Evolutionary conservation across 2,329 filamentous ascomycete species (phyloP).

Genomic region (Microthyrium microscopicum): DNA sequence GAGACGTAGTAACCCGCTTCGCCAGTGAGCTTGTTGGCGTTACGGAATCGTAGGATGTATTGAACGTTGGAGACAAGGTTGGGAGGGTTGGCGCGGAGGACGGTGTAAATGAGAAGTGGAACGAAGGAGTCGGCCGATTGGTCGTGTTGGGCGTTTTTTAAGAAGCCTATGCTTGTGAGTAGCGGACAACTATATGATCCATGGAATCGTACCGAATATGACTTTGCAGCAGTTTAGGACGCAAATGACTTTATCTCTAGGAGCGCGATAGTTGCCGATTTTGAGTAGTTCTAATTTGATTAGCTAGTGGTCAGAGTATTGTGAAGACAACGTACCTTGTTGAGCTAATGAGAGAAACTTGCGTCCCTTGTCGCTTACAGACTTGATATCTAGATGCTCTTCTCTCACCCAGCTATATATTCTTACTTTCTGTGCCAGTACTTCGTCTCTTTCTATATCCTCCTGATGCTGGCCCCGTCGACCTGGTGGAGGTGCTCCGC

Average conservation of each 20-base stretch:
- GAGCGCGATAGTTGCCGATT: slow-evolving; percentile 93
- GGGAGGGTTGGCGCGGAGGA: slow-evolving; percentile 84
- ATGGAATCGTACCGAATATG: slow-evolving; percentile 58
- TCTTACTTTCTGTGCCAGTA: slow-evolving; percentile 89
- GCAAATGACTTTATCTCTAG: slow-evolving; percentile 94
- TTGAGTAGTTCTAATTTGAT: slow-evolving; percentile 60
- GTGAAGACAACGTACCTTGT: slow-evolving; percentile 40
- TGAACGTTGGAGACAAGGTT: slow-evolving; percentile 95
- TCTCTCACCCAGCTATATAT: slow-evolving; percentile 94
- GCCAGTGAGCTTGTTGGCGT: slow-evolving; percentile 93
- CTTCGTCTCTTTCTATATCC: slow-evolving; percentile 88
- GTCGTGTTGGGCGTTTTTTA: slow-evolving; percentile 84
- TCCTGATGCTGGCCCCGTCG: slow-evolving; percentile 91
- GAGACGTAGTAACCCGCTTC: slow-evolving; percentile 97
- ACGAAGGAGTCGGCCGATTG: slow-evolving; percentile 95
- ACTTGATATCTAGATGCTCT: slow-evolving; percentile 81
- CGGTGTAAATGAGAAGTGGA: slow-evolving; percentile 86
- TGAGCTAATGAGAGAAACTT: slow-evolving; percentile 81
- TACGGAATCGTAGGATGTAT: slow-evolving; percentile 91
- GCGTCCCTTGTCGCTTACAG: slow-evolving; percentile 68
- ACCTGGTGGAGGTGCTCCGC: slow-evolving; percentile 32
- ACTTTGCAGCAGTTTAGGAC: slow-evolving; percentile 98
- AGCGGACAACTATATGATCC: not conserved
- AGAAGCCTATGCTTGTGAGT: slow-evolving; percentile 39
- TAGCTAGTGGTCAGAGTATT: not conserved